phyloP scores from a whole-genome alignment of 2,329 filamentous ascomycete species.

The Nigrospora sphaerica region DNA sequence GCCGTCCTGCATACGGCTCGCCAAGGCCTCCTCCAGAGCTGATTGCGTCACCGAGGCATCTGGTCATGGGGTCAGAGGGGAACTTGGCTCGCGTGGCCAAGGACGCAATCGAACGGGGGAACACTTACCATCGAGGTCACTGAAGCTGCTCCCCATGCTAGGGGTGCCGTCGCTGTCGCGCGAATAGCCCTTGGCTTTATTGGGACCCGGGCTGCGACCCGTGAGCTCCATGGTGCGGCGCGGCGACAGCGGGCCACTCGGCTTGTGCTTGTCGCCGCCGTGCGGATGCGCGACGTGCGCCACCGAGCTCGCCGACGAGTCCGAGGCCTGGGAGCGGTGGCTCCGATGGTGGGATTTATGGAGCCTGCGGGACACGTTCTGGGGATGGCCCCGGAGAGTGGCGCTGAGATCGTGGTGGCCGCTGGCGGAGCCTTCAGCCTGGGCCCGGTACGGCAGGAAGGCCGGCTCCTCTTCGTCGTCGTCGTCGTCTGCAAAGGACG shows the following conservation, averaged over 20 bases:
- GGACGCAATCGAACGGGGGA: slow-evolving; percentile 2
- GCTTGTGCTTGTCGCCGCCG: slow-evolving; percentile 23
- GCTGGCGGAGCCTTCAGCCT: slow-evolving; percentile 12
- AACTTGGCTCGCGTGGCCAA: slow-evolving; percentile 1
- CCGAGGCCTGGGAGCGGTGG: slow-evolving; percentile 49
- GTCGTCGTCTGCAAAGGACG: slow-evolving; percentile 40
- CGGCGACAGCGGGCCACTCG: slow-evolving; percentile 46
- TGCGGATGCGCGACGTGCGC: slow-evolving; percentile 26
- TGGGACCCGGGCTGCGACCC: slow-evolving; percentile 40
- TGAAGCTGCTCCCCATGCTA: slow-evolving; percentile 81
- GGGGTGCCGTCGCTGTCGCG: slow-evolving; percentile 66
- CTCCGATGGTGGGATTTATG: slow-evolving; percentile 21
- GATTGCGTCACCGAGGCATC: slow-evolving; percentile 77
- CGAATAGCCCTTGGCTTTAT: slow-evolving; percentile 41
- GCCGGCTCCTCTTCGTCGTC: slow-evolving; percentile 52
- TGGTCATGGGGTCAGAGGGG: slow-evolving; percentile 20
- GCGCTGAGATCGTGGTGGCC: slow-evolving; percentile 40
- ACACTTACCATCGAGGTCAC: slow-evolving; percentile 66
- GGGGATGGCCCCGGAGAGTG: slow-evolving; percentile 40
- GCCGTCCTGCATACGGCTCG: slow-evolving; percentile 63
- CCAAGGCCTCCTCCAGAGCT: slow-evolving; percentile 69
- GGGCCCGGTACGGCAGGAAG: slow-evolving; percentile 40
- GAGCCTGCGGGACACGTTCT: slow-evolving; percentile 16
- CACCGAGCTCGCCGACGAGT: slow-evolving; percentile 54
- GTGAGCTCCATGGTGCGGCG: slow-evolving; percentile 52